Evolutionary conservation across 495 filamentous ascomycete species (phyloP).

Genomic region (Penicillium dipodomyicola): DNA sequence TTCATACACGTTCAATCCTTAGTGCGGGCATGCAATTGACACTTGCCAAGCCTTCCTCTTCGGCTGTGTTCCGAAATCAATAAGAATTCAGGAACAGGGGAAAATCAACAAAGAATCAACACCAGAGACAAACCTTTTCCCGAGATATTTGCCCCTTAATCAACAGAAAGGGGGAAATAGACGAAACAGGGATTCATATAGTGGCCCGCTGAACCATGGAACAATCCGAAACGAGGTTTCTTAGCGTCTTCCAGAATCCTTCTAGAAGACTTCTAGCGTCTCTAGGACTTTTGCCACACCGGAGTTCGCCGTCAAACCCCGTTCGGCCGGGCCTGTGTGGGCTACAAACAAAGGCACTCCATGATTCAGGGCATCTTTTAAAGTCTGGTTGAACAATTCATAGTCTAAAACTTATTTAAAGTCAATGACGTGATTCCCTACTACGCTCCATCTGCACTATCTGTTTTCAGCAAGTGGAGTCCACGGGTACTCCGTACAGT

Average conservation of each 20-base stretch:
- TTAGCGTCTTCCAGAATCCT: slow-evolving; percentile 37
- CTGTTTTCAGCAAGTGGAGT: slow-evolving; percentile 16
- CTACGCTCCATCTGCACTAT: neutral
- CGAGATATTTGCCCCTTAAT: slow-evolving; percentile 1
- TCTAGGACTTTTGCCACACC: slow-evolving; percentile 16
- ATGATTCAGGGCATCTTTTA: neutral
- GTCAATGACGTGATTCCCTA: slow-evolving; percentile 26
- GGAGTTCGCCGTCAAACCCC: slow-evolving; percentile 14
- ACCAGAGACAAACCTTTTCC: neutral
- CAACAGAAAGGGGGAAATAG: neutral
- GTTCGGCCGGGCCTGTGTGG: neutral
- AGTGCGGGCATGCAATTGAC: neutral
- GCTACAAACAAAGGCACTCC: too few species aligned
- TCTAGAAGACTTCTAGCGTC: slow-evolving; percentile 39
- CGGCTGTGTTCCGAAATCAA: neutral
- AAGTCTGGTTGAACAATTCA: neutral
- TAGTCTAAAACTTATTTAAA: slow-evolving; percentile 2
- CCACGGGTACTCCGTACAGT: neutral
- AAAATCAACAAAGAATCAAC: neutral
- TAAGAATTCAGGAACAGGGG: neutral
- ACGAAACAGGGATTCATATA: neutral
- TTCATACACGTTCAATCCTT: neutral
- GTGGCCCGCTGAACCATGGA: slow-evolving; percentile 11
- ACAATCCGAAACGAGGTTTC: slow-evolving; percentile 17
- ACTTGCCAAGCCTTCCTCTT: neutral